Base-by-base conservation (phyloP, 352 stramenopile genomes). In the Phytopythium boreale region DNA sequence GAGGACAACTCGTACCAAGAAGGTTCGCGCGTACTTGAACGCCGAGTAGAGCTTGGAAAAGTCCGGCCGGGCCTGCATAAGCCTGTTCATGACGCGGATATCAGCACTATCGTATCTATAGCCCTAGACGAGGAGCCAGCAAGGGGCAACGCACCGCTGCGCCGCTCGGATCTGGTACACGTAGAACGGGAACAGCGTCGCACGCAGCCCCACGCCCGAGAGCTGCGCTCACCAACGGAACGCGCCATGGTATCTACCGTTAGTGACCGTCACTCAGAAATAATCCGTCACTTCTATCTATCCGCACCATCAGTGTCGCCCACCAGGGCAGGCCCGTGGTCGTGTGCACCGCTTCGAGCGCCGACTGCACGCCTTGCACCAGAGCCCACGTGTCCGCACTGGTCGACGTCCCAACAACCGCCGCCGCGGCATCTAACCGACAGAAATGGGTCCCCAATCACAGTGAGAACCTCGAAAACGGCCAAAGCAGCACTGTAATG, bases 251-350 rank as follows among this genome's bases (percentile, higher is more conserved):
- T 26, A 58, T 39, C 29, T 27, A 34, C 2, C 29, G 19, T 44
- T 29, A 19, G 12, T 31, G 20, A 41, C 46, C 26, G 5, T 41
- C 14, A 9, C 14, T 39, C 50, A 7, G 22, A 2, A 24, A 14
- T 22, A 7, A 10, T 26, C 43, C 29, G 29, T 11, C 7, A 46
- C 43, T 26, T 26, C 43, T 24, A 15, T 9, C 12, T 8, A 53
- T 24, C 36, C 67, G 2, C 60, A 89, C 82, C 59, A 77, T 62
- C 20, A 93, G 71, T 34, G 82, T 89, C 10, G 84, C 79, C 84
- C 84, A 93, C 84, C 84, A 93, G 1, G 84, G 84, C 66, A 93
- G 63, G 2, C 84, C 84, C 26, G 80, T 89, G 22, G 77, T 80
- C 51, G 59, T 72, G 72, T 93, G 84, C 27, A 93, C 72, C 19